Conservation (phyloP, 1,284 basidiomycete genomes). For the Ganoderma sinense region DNA sequence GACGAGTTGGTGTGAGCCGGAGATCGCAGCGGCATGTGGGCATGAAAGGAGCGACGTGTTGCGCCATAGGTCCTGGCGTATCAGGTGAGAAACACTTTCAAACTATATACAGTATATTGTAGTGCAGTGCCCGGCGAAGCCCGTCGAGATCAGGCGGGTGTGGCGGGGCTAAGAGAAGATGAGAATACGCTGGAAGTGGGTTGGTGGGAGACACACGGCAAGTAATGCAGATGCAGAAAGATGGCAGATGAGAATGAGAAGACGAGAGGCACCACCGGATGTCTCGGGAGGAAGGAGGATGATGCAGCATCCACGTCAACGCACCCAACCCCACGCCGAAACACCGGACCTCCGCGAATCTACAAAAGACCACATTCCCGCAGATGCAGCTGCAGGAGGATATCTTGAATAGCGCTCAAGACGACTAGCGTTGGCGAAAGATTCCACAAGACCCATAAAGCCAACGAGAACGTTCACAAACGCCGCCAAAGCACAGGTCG, state of each 20-base stretch:
- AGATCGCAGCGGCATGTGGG: conserved; percentile 28
- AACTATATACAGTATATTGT: conserved; percentile 35
- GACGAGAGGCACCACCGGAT: not conserved
- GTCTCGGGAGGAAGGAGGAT: conserved; percentile 10
- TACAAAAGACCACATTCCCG: conserved; percentile 88
- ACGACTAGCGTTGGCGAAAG: conserved; percentile 59
- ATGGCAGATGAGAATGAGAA: conserved; percentile 20
- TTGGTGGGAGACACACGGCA: conserved; percentile 23
- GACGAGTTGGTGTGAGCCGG: conserved; percentile 13
- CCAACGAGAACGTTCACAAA: conserved; percentile 1
- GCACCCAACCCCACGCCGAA: conserved; percentile 9
- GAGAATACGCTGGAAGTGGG: conserved; percentile 10
- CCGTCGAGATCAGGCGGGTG: conserved; percentile 13
- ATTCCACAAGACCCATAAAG: conserved; percentile 13
- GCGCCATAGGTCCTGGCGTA: conserved; percentile 24
- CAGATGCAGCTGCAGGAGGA: conserved; percentile 83
- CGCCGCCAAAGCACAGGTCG: conserved; percentile 16
- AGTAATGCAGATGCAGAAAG: conserved; percentile 24
- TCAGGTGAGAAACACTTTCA: conserved; percentile 27
- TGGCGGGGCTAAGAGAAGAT: conserved; percentile 15
- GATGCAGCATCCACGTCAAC: conserved; percentile 27
- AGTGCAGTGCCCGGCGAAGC: conserved; percentile 25
- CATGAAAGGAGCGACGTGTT: conserved; percentile 31
- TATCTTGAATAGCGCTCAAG: conserved; percentile 83
- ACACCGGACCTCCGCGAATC: conserved; percentile 18